Evolutionary conservation across 1,284 basidiomycete genomes (phyloP).

Genomic region (Ganoderma resinaceum): DNA sequence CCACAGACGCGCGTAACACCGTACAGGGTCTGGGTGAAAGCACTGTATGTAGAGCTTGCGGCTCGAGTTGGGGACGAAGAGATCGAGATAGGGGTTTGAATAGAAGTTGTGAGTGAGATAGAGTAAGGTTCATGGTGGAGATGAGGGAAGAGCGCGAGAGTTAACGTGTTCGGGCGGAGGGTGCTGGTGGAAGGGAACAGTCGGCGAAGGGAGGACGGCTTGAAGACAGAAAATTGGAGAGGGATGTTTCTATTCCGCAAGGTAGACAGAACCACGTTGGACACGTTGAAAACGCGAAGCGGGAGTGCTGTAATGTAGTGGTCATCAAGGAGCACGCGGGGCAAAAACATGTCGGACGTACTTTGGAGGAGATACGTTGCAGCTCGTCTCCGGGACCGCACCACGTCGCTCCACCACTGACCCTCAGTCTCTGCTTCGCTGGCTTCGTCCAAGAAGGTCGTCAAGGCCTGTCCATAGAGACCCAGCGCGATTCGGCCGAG

Average conservation of each 20-base stretch:
- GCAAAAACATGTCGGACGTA: constrained; percentile 43
- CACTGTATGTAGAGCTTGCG: constrained; percentile 30
- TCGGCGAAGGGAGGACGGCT: constrained; percentile 55
- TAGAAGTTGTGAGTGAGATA: constrained; percentile 31
- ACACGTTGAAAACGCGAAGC: constrained; percentile 52
- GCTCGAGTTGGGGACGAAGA: constrained; percentile 27
- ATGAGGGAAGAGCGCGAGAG: constrained; percentile 70
- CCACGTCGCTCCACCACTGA: constrained; percentile 79
- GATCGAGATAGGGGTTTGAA: constrained; percentile 17
- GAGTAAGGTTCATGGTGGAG: constrained; percentile 45
- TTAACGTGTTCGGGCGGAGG: constrained; percentile 54
- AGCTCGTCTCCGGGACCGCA: constrained; percentile 57
- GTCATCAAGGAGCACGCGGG: background rate
- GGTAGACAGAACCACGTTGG: constrained; percentile 50
- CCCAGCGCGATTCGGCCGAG: constrained; percentile 57
- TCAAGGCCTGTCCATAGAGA: constrained; percentile 65
- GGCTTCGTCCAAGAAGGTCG: constrained; percentile 66
- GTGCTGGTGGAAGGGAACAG: constrained; percentile 54
- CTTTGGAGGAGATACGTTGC: constrained; percentile 73
- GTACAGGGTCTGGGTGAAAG: constrained; percentile 22
- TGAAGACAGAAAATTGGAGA: constrained; percentile 55
- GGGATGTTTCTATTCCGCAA: constrained; percentile 56
- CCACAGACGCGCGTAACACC: constrained; percentile 31
- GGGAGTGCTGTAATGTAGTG: constrained; percentile 61
- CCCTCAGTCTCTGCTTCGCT: constrained; percentile 70